These are phyloP conservation scores for Baorangia bicolor DNA, from an alignment of 768 basidiomycete genomes.

Conservation along the genomic window DNA sequence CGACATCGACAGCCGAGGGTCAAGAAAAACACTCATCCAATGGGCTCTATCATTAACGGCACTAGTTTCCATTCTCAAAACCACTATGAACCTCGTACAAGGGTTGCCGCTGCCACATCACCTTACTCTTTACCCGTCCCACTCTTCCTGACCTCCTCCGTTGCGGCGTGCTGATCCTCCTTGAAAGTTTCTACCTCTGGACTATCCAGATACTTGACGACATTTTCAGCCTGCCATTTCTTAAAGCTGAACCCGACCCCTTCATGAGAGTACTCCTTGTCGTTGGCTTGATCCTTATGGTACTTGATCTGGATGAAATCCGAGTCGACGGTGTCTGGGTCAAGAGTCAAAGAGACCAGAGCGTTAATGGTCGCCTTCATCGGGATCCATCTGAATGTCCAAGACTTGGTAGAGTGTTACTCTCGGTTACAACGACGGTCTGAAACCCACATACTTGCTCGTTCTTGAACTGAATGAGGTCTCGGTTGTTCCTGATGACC, in stretches of 20 bases:
- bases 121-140: neutral
- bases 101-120: neutral
- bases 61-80: neutral
- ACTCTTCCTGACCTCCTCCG: neutral
- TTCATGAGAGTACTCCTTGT: neutral
- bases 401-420: neutral
- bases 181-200: neutral
- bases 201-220: neutral
- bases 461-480: neutral
- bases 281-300: neutral
- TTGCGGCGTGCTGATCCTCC: neutral
- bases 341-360: neutral
- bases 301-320: neutral
- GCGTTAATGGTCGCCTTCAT: neutral
- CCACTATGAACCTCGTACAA: neutral
- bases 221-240: neutral
- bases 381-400: neutral
- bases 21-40: neutral
- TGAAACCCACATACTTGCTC: neutral
- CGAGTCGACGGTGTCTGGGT: neutral
- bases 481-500: neutral
- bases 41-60: neutral
- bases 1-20: neutral
- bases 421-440: neutral
- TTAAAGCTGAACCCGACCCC: neutral